These are phyloP conservation scores for Delonix regia DNA, from an alignment of 306 rosid species.

Conservation along the genomic window DNA sequence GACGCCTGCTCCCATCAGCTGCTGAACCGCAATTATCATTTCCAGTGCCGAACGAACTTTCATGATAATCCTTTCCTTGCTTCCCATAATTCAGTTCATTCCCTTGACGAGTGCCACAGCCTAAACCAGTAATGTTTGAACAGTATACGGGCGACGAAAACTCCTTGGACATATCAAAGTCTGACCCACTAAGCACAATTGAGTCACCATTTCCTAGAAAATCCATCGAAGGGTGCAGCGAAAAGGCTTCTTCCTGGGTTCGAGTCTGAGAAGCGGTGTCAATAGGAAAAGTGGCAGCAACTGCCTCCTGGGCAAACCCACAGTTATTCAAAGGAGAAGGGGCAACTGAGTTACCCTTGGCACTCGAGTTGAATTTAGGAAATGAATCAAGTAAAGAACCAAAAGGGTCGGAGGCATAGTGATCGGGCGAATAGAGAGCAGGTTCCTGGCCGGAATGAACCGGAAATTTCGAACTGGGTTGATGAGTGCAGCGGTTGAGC, in stretches of 20 bases:
- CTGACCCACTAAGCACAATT: constrained; percentile 28
- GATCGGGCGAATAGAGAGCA: constrained; percentile 4
- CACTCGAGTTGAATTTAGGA: constrained; percentile 32
- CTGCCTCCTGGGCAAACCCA: background rate
- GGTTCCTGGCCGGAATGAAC: constrained; percentile 20
- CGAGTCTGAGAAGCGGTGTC: constrained; percentile 25
- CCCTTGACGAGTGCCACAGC: background rate
- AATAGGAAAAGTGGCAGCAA: background rate
- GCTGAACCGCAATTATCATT: constrained; percentile 29
- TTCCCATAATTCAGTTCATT: constrained; percentile 9
- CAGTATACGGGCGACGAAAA: constrained; percentile 24
- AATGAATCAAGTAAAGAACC: constrained; percentile 45
- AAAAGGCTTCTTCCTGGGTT: constrained; percentile 17
- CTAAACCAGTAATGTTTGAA: constrained; percentile 28
- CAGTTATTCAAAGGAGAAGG: constrained; percentile 18
- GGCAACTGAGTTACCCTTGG: constrained; percentile 25
- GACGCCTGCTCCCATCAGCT: constrained; percentile 30
- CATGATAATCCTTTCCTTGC: constrained; percentile 27
- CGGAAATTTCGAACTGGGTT: constrained; percentile 30
- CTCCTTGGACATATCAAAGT: constrained; percentile 11
- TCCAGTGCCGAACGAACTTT: constrained; percentile 30
- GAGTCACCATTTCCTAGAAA: constrained; percentile 33
- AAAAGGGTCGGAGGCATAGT: constrained; percentile 41
- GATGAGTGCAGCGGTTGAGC: constrained; percentile 38
- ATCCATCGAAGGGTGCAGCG: constrained; percentile 35